Conservation (phyloP, 768 basidiomycete genomes). For the Kockovaella imperatae region DNA sequence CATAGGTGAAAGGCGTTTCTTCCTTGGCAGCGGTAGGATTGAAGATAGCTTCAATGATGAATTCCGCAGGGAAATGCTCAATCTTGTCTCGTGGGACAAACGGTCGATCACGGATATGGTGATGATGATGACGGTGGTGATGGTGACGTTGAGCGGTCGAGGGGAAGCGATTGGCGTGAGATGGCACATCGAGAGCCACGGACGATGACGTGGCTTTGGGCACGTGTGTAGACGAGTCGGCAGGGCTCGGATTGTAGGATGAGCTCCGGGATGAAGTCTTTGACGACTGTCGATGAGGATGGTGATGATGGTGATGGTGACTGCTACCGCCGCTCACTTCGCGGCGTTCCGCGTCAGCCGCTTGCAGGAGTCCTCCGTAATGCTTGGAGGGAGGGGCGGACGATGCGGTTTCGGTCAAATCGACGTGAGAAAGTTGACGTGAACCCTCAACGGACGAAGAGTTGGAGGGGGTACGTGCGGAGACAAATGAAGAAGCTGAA, state of each 20-base stretch:
- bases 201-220: constrained; percentile 1
- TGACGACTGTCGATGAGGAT: constrained; percentile 2
- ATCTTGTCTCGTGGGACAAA: not conserved
- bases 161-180: not conserved
- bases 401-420: too few relatives aligned
- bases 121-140: constrained; percentile 16
- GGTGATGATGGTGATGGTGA: not conserved
- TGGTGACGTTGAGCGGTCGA: constrained; percentile 3
- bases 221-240: not conserved
- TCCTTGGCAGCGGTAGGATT: constrained; percentile 24
- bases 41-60: constrained; percentile 34
- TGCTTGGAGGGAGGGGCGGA: too few relatives aligned
- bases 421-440: too few relatives aligned
- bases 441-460: too few relatives aligned
- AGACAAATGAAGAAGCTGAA: constrained; percentile 7
- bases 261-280: constrained; percentile 1
- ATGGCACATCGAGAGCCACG: not conserved
- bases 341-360: too few relatives aligned
- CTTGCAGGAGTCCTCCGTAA: too few relatives aligned
- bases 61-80: constrained; percentile 22
- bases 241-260: not conserved
- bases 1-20: constrained; percentile 28
- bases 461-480: not conserved
- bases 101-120: constrained; percentile 3
- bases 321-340: not conserved